Evolutionary conservation across 2,329 filamentous ascomycete genomes (phyloP), one percentile per base, ranked within the genome.

Genomic region (Colletotrichum truncatum): DNA sequence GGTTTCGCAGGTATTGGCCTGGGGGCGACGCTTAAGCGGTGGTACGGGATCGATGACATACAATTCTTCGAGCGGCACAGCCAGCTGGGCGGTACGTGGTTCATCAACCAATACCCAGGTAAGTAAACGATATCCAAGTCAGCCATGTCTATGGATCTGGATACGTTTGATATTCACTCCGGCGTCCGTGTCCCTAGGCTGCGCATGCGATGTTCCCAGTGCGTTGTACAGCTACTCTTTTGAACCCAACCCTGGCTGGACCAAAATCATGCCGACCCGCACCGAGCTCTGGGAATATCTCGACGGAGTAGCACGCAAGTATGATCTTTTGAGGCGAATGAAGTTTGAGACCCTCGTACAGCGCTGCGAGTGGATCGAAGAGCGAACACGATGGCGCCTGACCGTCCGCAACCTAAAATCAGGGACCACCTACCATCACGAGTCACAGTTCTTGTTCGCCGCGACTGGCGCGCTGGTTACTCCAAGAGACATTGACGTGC

Each of bases 191-290:
- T 14, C 10, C 18, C n/a, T 23, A 74, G 73, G 73, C 6, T 75
- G 71, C 57, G 85, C 86, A 9, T 88, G 86, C 70, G 86, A 89
- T 48, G 82, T 91, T 1, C 87, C 87, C 3, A 81, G 83, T 4
- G 81, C 85, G 58, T 81, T 87, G n/a, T 91, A 91, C 72, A 87
- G 88, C 70, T 86, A 83, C 56, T 85, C 85, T 2, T 91, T 89
- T 71, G 80, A 82, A n/a, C 84, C 85, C 1, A 90, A 90, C 66
- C 84, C 85, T 0, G 76, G 86, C 64, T 91, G 89, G 88, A 82
- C 80, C 0, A 81, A 86, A 51, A 80, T 87, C 52, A 85, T 89
- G 69, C 84, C 88, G 1, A 79, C 83, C 45, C 82, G 83, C 3
- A 69, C 74, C 2, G 89, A 91, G 70, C 86, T 91, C 26, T 76